A percentile compares a stretch with the other conserved stretches of the same genome.
These are phyloP conservation scores for Fraxinus sp. DNA, from an alignment of 305 asterid species.

Conservation along the genomic window DNA sequence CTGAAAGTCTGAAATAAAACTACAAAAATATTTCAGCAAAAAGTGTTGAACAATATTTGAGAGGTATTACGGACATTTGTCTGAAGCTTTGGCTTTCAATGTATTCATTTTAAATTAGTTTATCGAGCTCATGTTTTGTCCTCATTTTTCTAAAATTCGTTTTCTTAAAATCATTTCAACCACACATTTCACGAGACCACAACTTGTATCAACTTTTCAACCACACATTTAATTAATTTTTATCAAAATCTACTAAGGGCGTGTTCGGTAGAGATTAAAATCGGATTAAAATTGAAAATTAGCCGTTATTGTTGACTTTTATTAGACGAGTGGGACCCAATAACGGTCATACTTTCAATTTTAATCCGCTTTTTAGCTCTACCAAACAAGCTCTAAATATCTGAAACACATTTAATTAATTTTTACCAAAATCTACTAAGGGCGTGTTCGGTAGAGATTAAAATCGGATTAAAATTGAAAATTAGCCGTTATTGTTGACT, in stretches of 20 bases:
- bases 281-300: no score
- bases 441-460: no score
- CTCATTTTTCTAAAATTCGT: neutral
- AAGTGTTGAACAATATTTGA: neutral
- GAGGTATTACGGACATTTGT: neutral
- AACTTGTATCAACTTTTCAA: neutral
- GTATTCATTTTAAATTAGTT: neutral
- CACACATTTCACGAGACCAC: neutral
- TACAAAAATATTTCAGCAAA: neutral
- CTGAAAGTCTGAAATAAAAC: neutral
- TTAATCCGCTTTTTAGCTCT: no score
- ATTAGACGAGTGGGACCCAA: no score
- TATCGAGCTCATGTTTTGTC: neutral
- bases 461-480: no score
- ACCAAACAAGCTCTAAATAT: no score
- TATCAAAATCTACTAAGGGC: neutral
- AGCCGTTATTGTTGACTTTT: no score
- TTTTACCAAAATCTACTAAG: neutral
- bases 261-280: no score
- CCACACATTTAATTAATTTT: neutral
- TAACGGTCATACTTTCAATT: no score
- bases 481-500: no score
- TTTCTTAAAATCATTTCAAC: no score
- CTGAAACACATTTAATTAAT: neutral
- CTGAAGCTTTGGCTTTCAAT: neutral